Conservation (phyloP, 495 filamentous ascomycete genomes). For the Annulohypoxylon nitens region DNA sequence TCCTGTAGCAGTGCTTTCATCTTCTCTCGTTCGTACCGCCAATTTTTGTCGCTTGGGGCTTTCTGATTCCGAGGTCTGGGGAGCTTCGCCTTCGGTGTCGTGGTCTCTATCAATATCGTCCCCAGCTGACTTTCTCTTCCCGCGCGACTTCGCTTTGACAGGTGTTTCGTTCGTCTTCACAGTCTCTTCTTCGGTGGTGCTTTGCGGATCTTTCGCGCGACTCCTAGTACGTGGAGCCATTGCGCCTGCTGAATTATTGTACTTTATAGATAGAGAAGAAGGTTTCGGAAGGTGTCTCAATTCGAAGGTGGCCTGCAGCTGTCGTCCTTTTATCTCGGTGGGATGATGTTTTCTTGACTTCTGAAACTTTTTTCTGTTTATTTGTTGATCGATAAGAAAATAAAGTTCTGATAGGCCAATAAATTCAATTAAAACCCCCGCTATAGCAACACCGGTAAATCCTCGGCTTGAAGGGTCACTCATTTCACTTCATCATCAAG, state of each 20-base stretch:
- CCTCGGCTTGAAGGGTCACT: constrained; percentile 15
- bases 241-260: background rate
- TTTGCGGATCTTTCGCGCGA: constrained; percentile 22
- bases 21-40: constrained; percentile 40
- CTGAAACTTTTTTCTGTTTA: constrained; percentile 42
- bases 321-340: constrained; percentile 2
- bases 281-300: too few relatives aligned
- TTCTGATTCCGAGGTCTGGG: background rate
- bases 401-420: constrained; percentile 36
- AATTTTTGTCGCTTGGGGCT: constrained; percentile 43
- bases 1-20: constrained; percentile 29
- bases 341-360: constrained; percentile 13
- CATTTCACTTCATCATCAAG: background rate
- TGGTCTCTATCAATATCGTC: constrained; percentile 6
- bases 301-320: constrained; percentile 1
- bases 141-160: constrained; percentile 27
- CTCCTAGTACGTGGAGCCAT: constrained; percentile 48
- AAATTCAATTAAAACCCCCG: constrained; percentile 1
- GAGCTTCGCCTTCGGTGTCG: background rate
- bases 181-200: constrained; percentile 8
- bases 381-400: constrained; percentile 53
- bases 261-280: background rate
- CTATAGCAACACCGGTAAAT: constrained; percentile 19
- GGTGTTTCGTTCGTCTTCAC: background rate
- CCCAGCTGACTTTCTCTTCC: constrained; percentile 33